Conservation (phyloP, 2,329 filamentous ascomycete species). For the Alternaria infectoria region DNA sequence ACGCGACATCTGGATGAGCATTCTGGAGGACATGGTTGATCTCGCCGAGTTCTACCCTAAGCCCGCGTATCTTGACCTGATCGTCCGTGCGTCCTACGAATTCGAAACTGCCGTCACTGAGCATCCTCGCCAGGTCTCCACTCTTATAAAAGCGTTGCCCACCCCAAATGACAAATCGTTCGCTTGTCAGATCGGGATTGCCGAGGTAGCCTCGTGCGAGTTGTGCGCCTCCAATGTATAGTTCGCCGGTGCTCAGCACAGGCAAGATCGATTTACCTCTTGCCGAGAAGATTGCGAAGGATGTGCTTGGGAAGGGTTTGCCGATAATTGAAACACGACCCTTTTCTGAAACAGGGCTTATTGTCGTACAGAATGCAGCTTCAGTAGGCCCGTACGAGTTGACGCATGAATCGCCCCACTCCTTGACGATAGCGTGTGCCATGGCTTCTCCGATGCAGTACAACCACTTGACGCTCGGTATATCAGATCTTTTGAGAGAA, state of each 20-base stretch:
- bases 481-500: slow-evolving; percentile 37
- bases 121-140: slow-evolving; percentile 49
- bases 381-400: slow-evolving; percentile 55
- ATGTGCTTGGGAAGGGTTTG: slow-evolving; percentile 50
- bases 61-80: slow-evolving; percentile 50
- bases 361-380: slow-evolving; percentile 55
- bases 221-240: slow-evolving; percentile 56
- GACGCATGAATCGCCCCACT: slow-evolving; percentile 50
- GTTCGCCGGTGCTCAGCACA: slow-evolving; percentile 51
- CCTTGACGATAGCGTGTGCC: slow-evolving; percentile 45
- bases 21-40: slow-evolving; percentile 42
- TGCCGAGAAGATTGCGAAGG: slow-evolving; percentile 46
- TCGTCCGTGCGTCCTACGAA: slow-evolving; percentile 49
- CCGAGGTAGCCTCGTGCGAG: slow-evolving; percentile 54
- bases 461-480: slow-evolving; percentile 50
- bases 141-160: slow-evolving; percentile 47
- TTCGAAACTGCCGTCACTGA: slow-evolving; percentile 48
- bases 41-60: slow-evolving; percentile 48
- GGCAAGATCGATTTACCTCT: slow-evolving; percentile 43
- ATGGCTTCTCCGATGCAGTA: slow-evolving; percentile 56
- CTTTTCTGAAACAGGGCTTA: slow-evolving; percentile 39
- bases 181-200: slow-evolving; percentile 38
- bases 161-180: slow-evolving; percentile 38
- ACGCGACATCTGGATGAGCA: slow-evolving; percentile 25
- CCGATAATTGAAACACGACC: slow-evolving; percentile 50